Percentiles rank a stretch among this genome's conserved stretches.
Evolutionary conservation across 108 stramenopile species (phyloP).

Genomic region (Nitzschia sp.): DNA sequence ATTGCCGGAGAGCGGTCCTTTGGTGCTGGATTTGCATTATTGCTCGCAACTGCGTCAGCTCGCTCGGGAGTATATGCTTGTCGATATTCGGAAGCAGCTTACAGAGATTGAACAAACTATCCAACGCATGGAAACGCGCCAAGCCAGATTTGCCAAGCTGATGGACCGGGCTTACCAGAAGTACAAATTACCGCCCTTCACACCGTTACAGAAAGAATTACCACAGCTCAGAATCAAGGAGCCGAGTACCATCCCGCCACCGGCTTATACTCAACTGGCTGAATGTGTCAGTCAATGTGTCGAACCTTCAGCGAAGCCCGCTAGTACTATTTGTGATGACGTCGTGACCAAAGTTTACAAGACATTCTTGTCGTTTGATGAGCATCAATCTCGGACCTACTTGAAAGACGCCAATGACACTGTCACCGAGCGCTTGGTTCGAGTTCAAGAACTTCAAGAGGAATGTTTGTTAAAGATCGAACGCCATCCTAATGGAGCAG

Average conservation of each 20-base stretch:
- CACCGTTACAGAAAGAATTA: too few species aligned
- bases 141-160: neutral
- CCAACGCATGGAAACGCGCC: neutral
- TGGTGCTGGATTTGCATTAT: conserved; percentile 17
- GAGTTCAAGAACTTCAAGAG: conserved; percentile 1
- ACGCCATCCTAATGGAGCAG: neutral
- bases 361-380: conserved; percentile 9
- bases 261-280: neutral
- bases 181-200: too few species aligned
- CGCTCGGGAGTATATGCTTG: conserved; percentile 2
- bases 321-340: neutral
- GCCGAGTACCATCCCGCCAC: too few species aligned
- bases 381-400: conserved; percentile 6
- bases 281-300: too few species aligned
- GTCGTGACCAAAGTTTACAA: conserved; percentile 17
- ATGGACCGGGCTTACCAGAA: neutral
- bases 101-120: conserved; percentile 2
- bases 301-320: neutral
- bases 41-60: conserved; percentile 8
- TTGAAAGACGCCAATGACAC: conserved; percentile 8
- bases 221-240: too few species aligned
- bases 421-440: conserved; percentile 5
- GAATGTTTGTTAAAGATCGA: neutral
- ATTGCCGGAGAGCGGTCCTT: too few species aligned
- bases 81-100: neutral